Percentiles rank a stretch among this genome's conserved stretches.
Evolutionary conservation across 192 early-diverging fungal genomes (phyloP).

Genomic region (Coemansia sp.): DNA sequence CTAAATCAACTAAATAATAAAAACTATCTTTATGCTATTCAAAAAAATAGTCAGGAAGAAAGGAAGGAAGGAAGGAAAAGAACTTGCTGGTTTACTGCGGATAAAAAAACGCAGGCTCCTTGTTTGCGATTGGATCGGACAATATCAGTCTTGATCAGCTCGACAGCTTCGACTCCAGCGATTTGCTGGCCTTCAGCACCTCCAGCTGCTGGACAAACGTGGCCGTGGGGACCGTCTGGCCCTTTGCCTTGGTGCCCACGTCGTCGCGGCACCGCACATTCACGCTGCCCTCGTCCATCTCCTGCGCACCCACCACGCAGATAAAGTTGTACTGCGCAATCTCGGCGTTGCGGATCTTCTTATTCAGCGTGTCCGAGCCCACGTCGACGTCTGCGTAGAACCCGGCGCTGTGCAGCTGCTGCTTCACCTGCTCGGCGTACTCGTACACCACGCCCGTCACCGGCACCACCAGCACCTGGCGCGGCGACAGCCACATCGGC

Average conservation of each 20-base stretch:
- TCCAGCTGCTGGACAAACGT: constrained; percentile 74
- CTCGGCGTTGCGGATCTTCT: constrained; percentile 97
- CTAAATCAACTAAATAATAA: not conserved
- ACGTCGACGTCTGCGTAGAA: constrained; percentile 86
- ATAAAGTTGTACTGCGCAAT: constrained; percentile 97
- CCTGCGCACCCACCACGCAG: constrained; percentile 91
- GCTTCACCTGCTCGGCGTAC: constrained; percentile 75
- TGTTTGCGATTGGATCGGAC: no score
- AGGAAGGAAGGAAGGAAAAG: not conserved
- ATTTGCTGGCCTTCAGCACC: constrained; percentile 46
- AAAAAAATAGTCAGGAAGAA: constrained; percentile 5
- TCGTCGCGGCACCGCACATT: constrained; percentile 92
- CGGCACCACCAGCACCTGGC: constrained; percentile 89
- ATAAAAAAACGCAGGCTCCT: not conserved
- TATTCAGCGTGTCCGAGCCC: constrained; percentile 84
- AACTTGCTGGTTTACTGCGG: not conserved
- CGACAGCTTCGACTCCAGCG: constrained; percentile 58
- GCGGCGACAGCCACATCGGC: constrained; percentile 97
- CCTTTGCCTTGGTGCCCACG: constrained; percentile 76
- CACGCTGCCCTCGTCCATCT: constrained; percentile 78
- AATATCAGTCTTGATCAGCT: no score
- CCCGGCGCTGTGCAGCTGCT: constrained; percentile 68
- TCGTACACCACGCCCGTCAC: constrained; percentile 73
- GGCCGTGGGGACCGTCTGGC: constrained; percentile 71
- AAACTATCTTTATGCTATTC: not conserved